Base-by-base conservation (phyloP, 208 protist genomes). In the Leishmania amazonensis region DNA sequence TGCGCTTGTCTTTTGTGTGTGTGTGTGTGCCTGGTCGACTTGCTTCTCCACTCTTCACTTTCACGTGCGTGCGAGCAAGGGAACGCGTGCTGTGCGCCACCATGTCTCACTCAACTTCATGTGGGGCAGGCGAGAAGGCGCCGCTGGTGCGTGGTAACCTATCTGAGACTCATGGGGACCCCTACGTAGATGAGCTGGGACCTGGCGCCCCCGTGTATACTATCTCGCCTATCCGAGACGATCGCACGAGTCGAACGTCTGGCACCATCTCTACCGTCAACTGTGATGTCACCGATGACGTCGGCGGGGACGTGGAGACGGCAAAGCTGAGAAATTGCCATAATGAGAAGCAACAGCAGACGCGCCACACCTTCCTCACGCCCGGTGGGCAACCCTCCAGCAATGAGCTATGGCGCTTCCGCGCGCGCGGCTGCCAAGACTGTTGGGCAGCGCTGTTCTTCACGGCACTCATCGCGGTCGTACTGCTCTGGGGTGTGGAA, bases 331-430 rank as follows among this genome's bases (percentile, higher is more conserved):
- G 40, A 53, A 53, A 76, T 21, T 47, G 49, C 28, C 60, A 40
- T 7, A 53, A 53, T 24, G 77, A 40, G 24, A 65, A 60, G 57
- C 54, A 62, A 9, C 73, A 76, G 24, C 51, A 74, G 68, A 8
- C 40, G 11, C 70, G 54, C 9, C 21, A 11, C 77, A 76, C 77
- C 65, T 89, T 89, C 74, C 79, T 42, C 81, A 83, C 83, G 1
- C 62, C 84, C 45, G 54, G 47, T 28, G 86, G 86, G 1, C 78
- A 65, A 1, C 85, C 86, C 0, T 88, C 87, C 45, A 87, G 49
- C 73, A 91, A 91, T 79, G 90, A 93, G 82, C 88, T 93, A 6
- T 93, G 90, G 88, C 90, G 90, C 73, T 93, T 93, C 54, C 90
- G 88, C 35, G 35, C 51, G 42, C 87, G 90, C 11, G 90, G 90